Conservation (phyloP, 2,329 filamentous ascomycete species). For the Purpureocillium takamizusanense region DNA sequence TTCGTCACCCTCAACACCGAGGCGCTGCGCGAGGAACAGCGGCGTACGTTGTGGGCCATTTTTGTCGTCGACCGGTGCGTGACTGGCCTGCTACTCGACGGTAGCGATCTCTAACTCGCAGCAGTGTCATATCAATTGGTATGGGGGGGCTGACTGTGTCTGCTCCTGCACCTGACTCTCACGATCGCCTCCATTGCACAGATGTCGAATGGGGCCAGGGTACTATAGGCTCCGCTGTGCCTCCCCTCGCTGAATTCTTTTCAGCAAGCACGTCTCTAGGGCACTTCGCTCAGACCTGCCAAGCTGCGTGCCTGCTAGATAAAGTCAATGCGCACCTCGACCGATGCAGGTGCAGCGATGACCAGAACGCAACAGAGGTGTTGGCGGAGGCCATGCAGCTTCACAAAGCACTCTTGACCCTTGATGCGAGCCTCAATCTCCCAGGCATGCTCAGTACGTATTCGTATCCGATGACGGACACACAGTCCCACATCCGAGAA, state of each 20-base stretch:
- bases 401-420: conserved; percentile 1
- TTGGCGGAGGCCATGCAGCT: conserved; percentile 9
- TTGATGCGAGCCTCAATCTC: not conserved
- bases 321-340: too few relatives aligned
- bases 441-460: not conserved
- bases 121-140: not conserved
- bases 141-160: conserved; percentile 3
- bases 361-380: not conserved
- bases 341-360: too few relatives aligned
- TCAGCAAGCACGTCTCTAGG: too few relatives aligned
- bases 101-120: too few relatives aligned
- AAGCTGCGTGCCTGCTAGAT: too few relatives aligned
- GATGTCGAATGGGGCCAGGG: conserved; percentile 11
- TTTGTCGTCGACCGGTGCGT: conserved; percentile 11
- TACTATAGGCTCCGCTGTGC: not conserved
- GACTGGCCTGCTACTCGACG: too few relatives aligned
- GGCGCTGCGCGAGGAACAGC: conserved; percentile 10
- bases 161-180: conserved; percentile 5
- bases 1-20: conserved; percentile 9
- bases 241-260: too few relatives aligned
- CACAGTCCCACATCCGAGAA: not conserved
- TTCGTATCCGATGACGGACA: not conserved
- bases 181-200: conserved; percentile 9
- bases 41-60: conserved; percentile 12
- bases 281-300: too few relatives aligned